These are phyloP conservation scores for Exophiala alcalophila DNA, from an alignment of 2,329 filamentous ascomycete genomes.

Conservation along the genomic window DNA sequence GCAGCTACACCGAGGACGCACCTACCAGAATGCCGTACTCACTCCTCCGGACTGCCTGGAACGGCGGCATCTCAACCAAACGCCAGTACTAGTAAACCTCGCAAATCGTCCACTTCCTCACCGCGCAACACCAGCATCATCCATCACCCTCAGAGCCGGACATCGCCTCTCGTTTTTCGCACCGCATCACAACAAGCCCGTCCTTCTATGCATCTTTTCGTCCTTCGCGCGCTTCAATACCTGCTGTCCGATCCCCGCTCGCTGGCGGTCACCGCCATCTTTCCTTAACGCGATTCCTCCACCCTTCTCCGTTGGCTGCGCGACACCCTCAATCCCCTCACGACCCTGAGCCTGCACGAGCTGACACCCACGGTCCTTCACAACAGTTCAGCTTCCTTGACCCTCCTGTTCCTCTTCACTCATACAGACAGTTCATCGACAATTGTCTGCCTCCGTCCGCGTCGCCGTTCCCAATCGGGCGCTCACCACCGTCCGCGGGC, in stretches of 20 bases:
- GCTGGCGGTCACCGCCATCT: slow-evolving; percentile 1
- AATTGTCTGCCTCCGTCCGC: slow-evolving; percentile 1
- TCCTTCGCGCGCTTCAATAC: background rate
- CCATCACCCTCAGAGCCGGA: too few relatives aligned
- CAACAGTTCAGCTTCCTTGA: slow-evolving; percentile 8
- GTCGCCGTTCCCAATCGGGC: background rate
- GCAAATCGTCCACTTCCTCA: too few relatives aligned
- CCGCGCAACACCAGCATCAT: too few relatives aligned
- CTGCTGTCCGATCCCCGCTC: slow-evolving; percentile 1
- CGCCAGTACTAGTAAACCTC: too few relatives aligned
- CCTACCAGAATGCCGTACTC: too few relatives aligned
- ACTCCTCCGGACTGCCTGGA: too few relatives aligned
- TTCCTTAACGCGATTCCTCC: slow-evolving; percentile 12
- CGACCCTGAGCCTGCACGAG: slow-evolving; percentile 13
- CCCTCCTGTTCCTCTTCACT: slow-evolving; percentile 1
- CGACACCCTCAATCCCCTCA: slow-evolving; percentile 7
- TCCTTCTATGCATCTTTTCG: slow-evolving; percentile 7
- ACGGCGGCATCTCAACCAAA: too few relatives aligned
- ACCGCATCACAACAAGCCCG: slow-evolving; percentile 3
- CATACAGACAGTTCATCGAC: background rate
- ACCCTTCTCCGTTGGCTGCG: slow-evolving; percentile 15
- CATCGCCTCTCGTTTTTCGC: slow-evolving; percentile 5
- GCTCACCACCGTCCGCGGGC: background rate
- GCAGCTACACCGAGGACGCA: too few relatives aligned
- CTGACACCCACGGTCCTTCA: slow-evolving; percentile 20